Evolutionary conservation across 305 asterid species (phyloP), one percentile per base, ranked within the genome.

Genomic region (Euphrasia arctica): DNA sequence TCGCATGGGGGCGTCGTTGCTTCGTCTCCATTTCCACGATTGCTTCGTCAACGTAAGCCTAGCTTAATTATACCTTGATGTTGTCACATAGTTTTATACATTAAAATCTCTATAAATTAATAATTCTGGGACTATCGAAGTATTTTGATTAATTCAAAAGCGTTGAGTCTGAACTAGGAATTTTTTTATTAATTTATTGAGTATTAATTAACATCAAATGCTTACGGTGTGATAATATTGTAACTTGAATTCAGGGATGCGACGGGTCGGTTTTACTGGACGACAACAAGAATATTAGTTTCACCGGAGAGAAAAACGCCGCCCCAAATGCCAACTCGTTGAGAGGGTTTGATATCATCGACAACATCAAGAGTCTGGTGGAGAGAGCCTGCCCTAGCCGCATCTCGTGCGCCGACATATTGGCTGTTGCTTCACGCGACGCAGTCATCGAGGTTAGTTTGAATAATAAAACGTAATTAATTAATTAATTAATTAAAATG

Each of bases 1-100:
- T 73, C 95, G 96, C 4, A 84, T 86, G 95, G 96, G 96, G 0
- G 96, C 90, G 0, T 90, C 95, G 0, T 77, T 90, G 81, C 96
- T 90, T 54, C 95, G 91, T 73, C 89, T 85, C 50, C 94, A 87
- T 76, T 88, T 87, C 79, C 95, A 87, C 6, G 95, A 87, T 42
- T 90, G 95, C 72, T 87, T 88, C 31, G 93, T 84, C 52, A 73
- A 81, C 22, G 86, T 73, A 78, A 76, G 85, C 54, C 51, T 47
- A 47, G 6, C 51, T 47, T 5, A 9, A 50, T 14, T 13, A 7
- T 13, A 36, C 55, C 65, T 22, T 64, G 69, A n/a, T 48, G 59
- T 59, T 34, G 22, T 18, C 22, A 18, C 22, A 18, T 18, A 18
- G 22, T 18, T 18, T 18, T 18, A 18, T 18, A 18, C 22, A 18